phyloP scores from a whole-genome alignment of 2,329 filamentous ascomycete genomes.

The Arthrobotrys entomopaga region DNA sequence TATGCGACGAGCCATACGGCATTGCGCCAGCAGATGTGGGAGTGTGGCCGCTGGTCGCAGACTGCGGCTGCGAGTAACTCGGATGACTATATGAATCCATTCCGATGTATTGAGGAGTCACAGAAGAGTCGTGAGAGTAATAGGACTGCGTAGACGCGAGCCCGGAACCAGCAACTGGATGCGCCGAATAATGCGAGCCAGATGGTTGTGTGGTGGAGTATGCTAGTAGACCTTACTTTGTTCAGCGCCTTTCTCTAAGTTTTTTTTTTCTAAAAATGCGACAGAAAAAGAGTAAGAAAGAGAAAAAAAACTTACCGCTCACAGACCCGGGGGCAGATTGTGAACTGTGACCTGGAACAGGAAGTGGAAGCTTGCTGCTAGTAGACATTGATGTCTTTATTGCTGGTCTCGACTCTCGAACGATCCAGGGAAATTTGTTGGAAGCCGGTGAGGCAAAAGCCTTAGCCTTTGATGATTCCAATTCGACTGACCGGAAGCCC shows the following conservation, averaged over 20 bases:
- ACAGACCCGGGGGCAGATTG: conserved; percentile 53
- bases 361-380: conserved; percentile 53
- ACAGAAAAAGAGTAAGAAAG: neutral
- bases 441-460: conserved; percentile 21
- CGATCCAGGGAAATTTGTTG: conserved; percentile 20
- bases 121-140: conserved; percentile 50
- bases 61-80: conserved; percentile 53
- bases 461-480: conserved; percentile 38
- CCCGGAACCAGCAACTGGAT: conserved; percentile 39
- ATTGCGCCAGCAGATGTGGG: conserved; percentile 48
- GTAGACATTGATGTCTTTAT: conserved; percentile 46
- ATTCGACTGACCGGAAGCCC: conserved; percentile 28
- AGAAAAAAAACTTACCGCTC: conserved; percentile 45
- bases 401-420: conserved; percentile 23
- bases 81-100: conserved; percentile 54
- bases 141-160: conserved; percentile 46
- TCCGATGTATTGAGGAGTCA: conserved; percentile 49
- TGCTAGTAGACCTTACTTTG: conserved; percentile 30
- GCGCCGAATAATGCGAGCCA: conserved; percentile 51
- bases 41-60: conserved; percentile 49
- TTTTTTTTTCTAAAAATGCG: neutral
- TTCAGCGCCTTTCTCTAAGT: conserved; percentile 1
- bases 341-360: conserved; percentile 52
- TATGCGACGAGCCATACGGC: conserved; percentile 50
- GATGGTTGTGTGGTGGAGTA: conserved; percentile 51